Evolutionary conservation across 2,329 filamentous ascomycete species (phyloP), one percentile per base, ranked within the genome.

Genomic region (Alternaria burnsii): DNA sequence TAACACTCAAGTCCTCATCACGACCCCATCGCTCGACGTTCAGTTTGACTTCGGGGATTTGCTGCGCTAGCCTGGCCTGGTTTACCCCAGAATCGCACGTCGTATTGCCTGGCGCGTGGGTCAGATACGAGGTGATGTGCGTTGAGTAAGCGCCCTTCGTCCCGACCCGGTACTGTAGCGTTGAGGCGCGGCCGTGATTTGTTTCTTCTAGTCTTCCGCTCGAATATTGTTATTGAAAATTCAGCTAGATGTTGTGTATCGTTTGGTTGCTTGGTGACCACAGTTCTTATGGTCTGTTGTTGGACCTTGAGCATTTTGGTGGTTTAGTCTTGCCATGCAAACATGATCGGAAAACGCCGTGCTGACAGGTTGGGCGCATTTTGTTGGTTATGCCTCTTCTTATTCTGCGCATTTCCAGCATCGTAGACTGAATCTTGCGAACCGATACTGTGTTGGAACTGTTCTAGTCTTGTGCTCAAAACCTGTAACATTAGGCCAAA

Each of bases 61-160:
- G 47, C 32, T 47, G 62, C 65, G 58, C 71, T 74, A 74, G 55
- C 26, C 14, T 32, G 48, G 36, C 44, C 44, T 59, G 44, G 43
- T 36, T 56, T 64, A 68, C 70, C 72, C 72, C 67, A 63, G 69
- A 68, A 61, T 68, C 66, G 58, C 57, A 69, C 67, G 64, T 68
- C 67, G 58, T 58, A 70, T 69, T 64, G 52, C 56, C 56, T 46
- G 52, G 63, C 66, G 61, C 65, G 70, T 71, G 72, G 67, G 65
- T 61, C 71, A 56, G 60, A 71, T 71, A 73, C 69, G 71, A 72
- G 67, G 46, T 69, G 66, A 72, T 68, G 64, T 58, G 64, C 67
- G 43, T 59, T 62, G 67, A 65, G 61, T 65, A 71, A 69, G 64
- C 67, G 61, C 48, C 50, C 47, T 44, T 54, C 58, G 59, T 61